Evolutionary conservation across 176 grass and related monocot genomes (phyloP), one percentile per base, ranked within the genome.

Genomic region (Oryza meyeriana): DNA sequence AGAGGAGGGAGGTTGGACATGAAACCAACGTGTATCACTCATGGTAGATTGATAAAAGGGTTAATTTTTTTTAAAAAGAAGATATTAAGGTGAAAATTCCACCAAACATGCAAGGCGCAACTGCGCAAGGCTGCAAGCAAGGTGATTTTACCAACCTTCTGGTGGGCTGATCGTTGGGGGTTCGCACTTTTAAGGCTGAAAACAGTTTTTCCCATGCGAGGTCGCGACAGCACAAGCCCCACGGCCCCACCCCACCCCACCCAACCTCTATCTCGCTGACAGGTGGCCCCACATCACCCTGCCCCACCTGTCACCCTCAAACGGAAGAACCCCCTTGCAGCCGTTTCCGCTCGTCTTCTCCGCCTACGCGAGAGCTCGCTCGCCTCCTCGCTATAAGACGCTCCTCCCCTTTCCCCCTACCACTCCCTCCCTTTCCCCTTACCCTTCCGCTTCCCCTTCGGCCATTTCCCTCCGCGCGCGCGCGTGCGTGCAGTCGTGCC

Each of bases 261-360:
- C 22, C 7, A 31, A 25, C 8, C 14, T 20, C 6, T n/a, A 1
- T 29, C 2, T 0, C 72, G 6, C 41, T 44, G 69, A 64, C 76
- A 62, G 16, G 31, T 31, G 18, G 39, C 31, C 47, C 28, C 27
- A 1, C 18, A 2, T 2, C 25, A 11, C 3, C 39, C 20, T 55
- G 8, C 87, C 87, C 87, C 71, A 89, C 71, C 71, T 52, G 71
- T 65, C 87, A 89, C 10, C 14, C 14, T 81, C 82, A 4, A 27
- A 63, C 72, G 69, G 61, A 63, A 30, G 35, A 9, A 3, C 47
- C 39, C 64, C 47, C 28, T 24, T 4, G 1, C 9, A 2, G 50
- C 72, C 74, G 52, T 28, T 79, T 47, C 58, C n/a, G 8, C 28
- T 52, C 61, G 13, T 64, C 66, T n/a, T 34, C 33, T 42, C 22